Conservation (phyloP, 208 protist species). For the Leishmania tarentolae region DNA sequence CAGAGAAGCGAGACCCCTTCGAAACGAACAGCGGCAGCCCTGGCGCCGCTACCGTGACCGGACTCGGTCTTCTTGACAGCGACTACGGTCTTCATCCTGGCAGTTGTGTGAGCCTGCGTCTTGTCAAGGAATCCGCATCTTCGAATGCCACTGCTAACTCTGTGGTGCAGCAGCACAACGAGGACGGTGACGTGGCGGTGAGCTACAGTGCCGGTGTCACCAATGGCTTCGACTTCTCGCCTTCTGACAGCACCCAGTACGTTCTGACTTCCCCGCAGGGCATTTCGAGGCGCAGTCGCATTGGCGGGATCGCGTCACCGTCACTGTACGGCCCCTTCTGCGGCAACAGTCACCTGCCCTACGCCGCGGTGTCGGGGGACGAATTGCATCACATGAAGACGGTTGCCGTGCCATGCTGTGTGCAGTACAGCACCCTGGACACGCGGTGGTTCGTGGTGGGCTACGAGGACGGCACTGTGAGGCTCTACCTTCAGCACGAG, state of each 20-base stretch:
- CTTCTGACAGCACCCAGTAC: conserved; percentile 65
- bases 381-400: background rate
- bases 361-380: background rate
- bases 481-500: conserved; percentile 61
- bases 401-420: conserved; percentile 53
- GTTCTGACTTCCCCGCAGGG: conserved; percentile 62
- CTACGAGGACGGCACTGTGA: conserved; percentile 82
- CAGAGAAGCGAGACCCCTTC: conserved; percentile 48
- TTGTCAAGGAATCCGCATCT: conserved; percentile 25
- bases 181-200: background rate
- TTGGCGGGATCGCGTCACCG: conserved; percentile 68
- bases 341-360: conserved; percentile 30
- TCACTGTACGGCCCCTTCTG: conserved; percentile 60
- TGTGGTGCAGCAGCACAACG: background rate
- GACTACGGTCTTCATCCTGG: conserved; percentile 65
- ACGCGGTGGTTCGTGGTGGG: conserved; percentile 70
- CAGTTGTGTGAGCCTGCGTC: conserved; percentile 46
- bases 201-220: conserved; percentile 18
- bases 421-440: conserved; percentile 65
- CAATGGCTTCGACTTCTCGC: conserved; percentile 58
- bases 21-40: conserved; percentile 5
- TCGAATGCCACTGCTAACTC: conserved; percentile 1
- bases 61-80: conserved; percentile 40
- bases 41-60: background rate
- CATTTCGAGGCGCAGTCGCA: conserved; percentile 65